These are phyloP conservation scores for Xylaria sp. DNA, from an alignment of 2,329 filamentous ascomycete species.

Conservation along the genomic window DNA sequence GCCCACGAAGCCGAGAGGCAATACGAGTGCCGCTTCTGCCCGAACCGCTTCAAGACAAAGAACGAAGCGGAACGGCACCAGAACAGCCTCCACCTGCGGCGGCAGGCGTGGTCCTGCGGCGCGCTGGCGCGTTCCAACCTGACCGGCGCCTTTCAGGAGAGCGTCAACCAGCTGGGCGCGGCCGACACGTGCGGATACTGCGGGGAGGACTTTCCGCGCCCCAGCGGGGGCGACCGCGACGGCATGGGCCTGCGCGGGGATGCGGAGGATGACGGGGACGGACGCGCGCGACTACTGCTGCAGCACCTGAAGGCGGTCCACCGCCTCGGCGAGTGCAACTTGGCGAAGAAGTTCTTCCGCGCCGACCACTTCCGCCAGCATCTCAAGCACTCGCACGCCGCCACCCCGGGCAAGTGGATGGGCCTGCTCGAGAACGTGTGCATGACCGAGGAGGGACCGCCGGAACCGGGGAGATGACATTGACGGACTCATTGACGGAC, in stretches of 20 bases:
- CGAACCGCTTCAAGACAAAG: slow-evolving; percentile 24
- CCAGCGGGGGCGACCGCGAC: slow-evolving; percentile 10
- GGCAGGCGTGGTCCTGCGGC: slow-evolving; percentile 21
- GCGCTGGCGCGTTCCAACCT: slow-evolving; percentile 6
- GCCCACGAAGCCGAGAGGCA: slow-evolving; percentile 21
- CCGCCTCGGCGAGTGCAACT: slow-evolving; percentile 22
- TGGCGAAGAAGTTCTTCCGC: slow-evolving; percentile 21
- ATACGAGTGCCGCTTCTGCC: slow-evolving; percentile 22
- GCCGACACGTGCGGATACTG: slow-evolving; percentile 23
- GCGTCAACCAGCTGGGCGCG: slow-evolving; percentile 11
- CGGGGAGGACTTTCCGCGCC: slow-evolving; percentile 21
- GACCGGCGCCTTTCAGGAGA: slow-evolving; percentile 20
- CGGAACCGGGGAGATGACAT: background rate
- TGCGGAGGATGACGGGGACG: slow-evolving; percentile 11
- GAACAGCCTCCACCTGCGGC: slow-evolving; percentile 24
- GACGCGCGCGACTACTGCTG: slow-evolving; percentile 12
- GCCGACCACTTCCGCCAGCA: slow-evolving; percentile 28
- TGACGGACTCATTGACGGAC: background rate
- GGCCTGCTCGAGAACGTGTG: slow-evolving; percentile 17
- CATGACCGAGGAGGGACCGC: slow-evolving; percentile 9
- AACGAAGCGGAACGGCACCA: slow-evolving; percentile 25
- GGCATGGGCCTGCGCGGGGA: background rate
- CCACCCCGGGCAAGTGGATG: slow-evolving; percentile 17
- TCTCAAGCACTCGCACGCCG: slow-evolving; percentile 23
- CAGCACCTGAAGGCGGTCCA: slow-evolving; percentile 17